phyloP scores from a whole-genome alignment of 345 rosid species.

The thale cress (Arabidopsis thaliana) region TAIR10.1 NC_003075.7:12523001-12523500 shows the following conservation, averaged over 20 bases:
- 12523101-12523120: background rate
- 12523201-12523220: background rate
- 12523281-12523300: no score
- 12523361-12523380: background rate
- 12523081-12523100: constrained; percentile 3
- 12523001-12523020: constrained; percentile 30
- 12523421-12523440: no score
- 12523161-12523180: background rate
- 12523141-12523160: background rate
- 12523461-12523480: background rate
- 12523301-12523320: background rate
- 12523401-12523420: background rate
- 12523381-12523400: no score
- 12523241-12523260: background rate
- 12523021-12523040: constrained; percentile 22
- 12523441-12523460: background rate
- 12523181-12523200: background rate
- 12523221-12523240: background rate
- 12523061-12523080: background rate
- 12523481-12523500: no score
- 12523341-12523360: no score
- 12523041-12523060: background rate
- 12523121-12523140: background rate
- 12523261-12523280: background rate
- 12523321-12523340: background rate